These are phyloP conservation scores for Acer campestre DNA, from an alignment of 345 rosid species.

Conservation along the genomic window DNA sequence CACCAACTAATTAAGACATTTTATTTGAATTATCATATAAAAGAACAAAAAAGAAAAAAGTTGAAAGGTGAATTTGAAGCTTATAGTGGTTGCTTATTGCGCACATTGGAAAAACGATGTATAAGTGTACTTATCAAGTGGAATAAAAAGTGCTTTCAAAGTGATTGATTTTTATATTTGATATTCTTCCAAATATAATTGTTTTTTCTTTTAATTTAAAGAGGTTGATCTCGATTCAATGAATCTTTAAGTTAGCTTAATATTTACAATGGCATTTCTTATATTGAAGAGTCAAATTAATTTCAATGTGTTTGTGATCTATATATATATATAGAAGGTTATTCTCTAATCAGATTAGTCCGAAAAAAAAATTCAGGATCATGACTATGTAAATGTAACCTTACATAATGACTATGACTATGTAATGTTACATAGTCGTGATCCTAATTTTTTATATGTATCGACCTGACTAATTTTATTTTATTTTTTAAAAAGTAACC, in stretches of 20 bases:
- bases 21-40: neutral
- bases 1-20: neutral
- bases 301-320: neutral
- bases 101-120: neutral
- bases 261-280: neutral
- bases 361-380: too few species aligned
- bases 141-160: constrained; percentile 9
- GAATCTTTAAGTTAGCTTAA: neutral
- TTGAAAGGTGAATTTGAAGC: neutral
- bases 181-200: neutral
- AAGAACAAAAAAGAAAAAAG: neutral
- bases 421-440: too few species aligned
- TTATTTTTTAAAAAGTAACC: too few species aligned
- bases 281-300: neutral
- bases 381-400: too few species aligned
- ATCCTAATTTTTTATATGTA: too few species aligned
- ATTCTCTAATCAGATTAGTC: too few species aligned
- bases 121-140: neutral
- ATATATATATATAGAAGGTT: too few species aligned
- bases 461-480: too few species aligned
- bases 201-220: neutral
- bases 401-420: too few species aligned
- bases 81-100: constrained; percentile 4
- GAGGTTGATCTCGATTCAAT: neutral
- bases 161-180: neutral